Percentiles rank a stretch among this genome's conserved stretches.
Conservation (phyloP, 495 filamentous ascomycete genomes). For the Aspergillus panamensis region DNA sequence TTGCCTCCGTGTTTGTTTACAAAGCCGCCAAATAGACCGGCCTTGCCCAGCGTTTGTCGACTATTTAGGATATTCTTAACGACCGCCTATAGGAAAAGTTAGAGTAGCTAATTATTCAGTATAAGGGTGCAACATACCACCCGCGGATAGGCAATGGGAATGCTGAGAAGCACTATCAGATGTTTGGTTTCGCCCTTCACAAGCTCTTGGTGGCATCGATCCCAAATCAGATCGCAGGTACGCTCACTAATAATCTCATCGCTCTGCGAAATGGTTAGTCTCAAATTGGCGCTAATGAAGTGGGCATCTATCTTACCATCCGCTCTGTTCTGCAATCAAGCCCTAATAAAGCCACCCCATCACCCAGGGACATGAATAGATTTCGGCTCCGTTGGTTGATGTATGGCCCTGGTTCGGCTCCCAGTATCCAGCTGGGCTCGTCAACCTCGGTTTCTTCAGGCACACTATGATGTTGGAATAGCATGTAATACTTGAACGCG, state of each 20-base stretch:
- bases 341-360: constrained; percentile 74
- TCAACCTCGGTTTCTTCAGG: constrained; percentile 70
- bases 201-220: constrained; percentile 77
- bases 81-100: constrained; percentile 48
- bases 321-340: constrained; percentile 91
- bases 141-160: constrained; percentile 91
- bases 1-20: constrained; percentile 89
- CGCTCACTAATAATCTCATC: constrained; percentile 76
- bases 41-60: constrained; percentile 78
- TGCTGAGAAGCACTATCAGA: constrained; percentile 76
- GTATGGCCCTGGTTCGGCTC: constrained; percentile 77
- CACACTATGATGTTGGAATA: constrained; percentile 94
- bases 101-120: constrained; percentile 19
- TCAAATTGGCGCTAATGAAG: background rate
- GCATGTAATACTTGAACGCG: constrained; percentile 96
- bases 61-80: constrained; percentile 75
- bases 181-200: constrained; percentile 81
- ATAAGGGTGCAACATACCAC: constrained; percentile 50
- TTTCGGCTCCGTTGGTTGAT: constrained; percentile 82
- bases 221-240: constrained; percentile 80
- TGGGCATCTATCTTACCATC: constrained; percentile 45
- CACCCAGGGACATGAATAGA: constrained; percentile 79
- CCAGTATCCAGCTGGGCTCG: constrained; percentile 90
- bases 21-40: constrained; percentile 74
- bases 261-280: constrained; percentile 42